A percentile compares a stretch with the other conserved stretches of the same genome.
These are phyloP conservation scores for Sugiyamaella pinicola DNA, from an alignment of 1,139 yeast species.

Conservation along the genomic window DNA sequence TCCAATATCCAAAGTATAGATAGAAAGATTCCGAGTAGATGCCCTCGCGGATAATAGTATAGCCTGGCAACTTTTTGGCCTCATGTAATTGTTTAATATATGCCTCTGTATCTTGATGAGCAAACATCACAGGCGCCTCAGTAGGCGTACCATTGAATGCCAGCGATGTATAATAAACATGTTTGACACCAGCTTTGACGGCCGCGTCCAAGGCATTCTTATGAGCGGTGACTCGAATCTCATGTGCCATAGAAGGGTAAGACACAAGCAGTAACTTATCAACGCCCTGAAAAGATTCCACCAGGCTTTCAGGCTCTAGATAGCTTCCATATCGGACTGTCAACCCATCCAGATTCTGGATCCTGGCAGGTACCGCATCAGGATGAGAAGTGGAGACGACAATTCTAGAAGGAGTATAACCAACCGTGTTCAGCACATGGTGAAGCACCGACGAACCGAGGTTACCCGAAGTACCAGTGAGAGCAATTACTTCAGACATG, in stretches of 20 bases:
- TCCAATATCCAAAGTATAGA: conserved; percentile 15
- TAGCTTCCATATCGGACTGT: conserved; percentile 16
- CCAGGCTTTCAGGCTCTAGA: conserved; percentile 10
- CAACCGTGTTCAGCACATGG: conserved; percentile 12
- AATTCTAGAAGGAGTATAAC: conserved; percentile 6
- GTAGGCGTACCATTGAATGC: conserved; percentile 21
- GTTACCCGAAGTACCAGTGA: conserved; percentile 42
- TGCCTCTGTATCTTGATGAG: conserved; percentile 18
- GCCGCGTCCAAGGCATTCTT: conserved; percentile 18
- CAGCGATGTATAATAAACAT: conserved; percentile 18
- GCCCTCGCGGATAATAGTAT: conserved; percentile 19
- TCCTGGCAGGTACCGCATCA: background rate
- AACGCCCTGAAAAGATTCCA: conserved; percentile 3
- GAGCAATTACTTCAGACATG: conserved; percentile 36
- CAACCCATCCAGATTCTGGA: conserved; percentile 1
- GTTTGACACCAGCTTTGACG: conserved; percentile 16
- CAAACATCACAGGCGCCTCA: conserved; percentile 18
- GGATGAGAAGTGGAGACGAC: conserved; percentile 16
- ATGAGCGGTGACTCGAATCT: conserved; percentile 14
- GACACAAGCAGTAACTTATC: conserved; percentile 16
- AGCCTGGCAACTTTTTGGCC: background rate
- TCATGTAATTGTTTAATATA: conserved; percentile 4
- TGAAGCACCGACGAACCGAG: conserved; percentile 10
- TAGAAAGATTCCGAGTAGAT: conserved; percentile 14
- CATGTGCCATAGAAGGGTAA: conserved; percentile 18